phyloP scores from a whole-genome alignment of 495 filamentous ascomycete species.

The Penicillium soppii region DNA sequence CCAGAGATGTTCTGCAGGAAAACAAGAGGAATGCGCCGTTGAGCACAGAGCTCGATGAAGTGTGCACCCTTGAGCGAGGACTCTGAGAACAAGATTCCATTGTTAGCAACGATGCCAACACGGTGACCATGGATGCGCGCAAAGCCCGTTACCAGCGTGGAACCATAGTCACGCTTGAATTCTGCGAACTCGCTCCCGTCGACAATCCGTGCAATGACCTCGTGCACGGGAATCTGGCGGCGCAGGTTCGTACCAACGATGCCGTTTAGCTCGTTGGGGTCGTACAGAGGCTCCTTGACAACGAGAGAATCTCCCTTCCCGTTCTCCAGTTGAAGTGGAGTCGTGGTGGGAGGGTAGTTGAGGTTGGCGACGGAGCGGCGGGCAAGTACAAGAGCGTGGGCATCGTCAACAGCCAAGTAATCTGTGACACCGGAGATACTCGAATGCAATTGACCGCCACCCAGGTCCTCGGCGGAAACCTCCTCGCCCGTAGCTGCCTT shows the following conservation, averaged over 20 bases:
- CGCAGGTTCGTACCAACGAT: slow-evolving; percentile 88
- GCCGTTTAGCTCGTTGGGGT: slow-evolving; percentile 76
- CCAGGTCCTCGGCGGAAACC: slow-evolving; percentile 88
- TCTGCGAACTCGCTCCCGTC: slow-evolving; percentile 89
- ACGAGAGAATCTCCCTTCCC: slow-evolving; percentile 12
- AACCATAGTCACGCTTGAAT: slow-evolving; percentile 92
- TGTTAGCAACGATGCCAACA: slow-evolving; percentile 94
- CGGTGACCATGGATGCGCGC: slow-evolving; percentile 85
- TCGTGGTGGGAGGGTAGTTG: slow-evolving; percentile 65
- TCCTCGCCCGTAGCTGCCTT: slow-evolving; percentile 96
- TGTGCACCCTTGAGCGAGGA: slow-evolving; percentile 92
- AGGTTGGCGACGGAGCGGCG: slow-evolving; percentile 82
- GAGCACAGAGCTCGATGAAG: slow-evolving; percentile 95
- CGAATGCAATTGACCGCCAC: slow-evolving; percentile 89
- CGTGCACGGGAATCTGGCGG: slow-evolving; percentile 77
- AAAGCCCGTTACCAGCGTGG: slow-evolving; percentile 90
- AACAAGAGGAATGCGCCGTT: slow-evolving; percentile 83
- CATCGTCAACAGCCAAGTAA: slow-evolving; percentile 92
- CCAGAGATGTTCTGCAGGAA: slow-evolving; percentile 97
- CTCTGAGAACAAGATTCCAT: slow-evolving; percentile 94
- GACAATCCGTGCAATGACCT: slow-evolving; percentile 92
- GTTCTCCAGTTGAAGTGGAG: slow-evolving; percentile 22
- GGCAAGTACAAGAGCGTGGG: slow-evolving; percentile 86
- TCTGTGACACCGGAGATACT: slow-evolving; percentile 93
- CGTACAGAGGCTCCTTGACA: slow-evolving; percentile 74